A percentile compares a stretch with the other conserved stretches of the same genome.
phyloP scores from a whole-genome alignment of 495 filamentous ascomycete genomes.

The Annulohypoxylon maeteangense region DNA sequence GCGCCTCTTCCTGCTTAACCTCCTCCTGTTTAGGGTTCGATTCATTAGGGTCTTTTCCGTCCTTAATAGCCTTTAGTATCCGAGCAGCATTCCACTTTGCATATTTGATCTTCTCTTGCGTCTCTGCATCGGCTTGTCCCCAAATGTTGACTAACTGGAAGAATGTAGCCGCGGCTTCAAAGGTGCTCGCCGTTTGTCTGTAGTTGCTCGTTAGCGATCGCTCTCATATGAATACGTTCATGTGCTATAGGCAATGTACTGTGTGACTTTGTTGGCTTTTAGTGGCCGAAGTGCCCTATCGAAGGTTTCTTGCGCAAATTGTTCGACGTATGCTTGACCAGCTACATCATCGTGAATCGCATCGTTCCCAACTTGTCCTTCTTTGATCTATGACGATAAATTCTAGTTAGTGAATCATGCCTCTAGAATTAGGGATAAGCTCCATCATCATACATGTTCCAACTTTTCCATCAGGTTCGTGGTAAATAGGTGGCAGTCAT shows the following conservation, averaged over 20 bases:
- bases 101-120: constrained; percentile 88
- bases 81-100: constrained; percentile 95
- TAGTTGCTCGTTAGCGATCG: constrained; percentile 21
- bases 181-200: constrained; percentile 93
- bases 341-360: constrained; percentile 84
- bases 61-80: constrained; percentile 89
- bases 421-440: neutral
- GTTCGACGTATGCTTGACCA: constrained; percentile 90
- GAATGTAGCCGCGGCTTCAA: constrained; percentile 90
- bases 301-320: constrained; percentile 91
- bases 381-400: constrained; percentile 68
- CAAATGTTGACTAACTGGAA: constrained; percentile 89
- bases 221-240: neutral
- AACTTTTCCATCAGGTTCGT: constrained; percentile 89
- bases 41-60: constrained; percentile 91
- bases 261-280: constrained; percentile 84
- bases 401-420: neutral
- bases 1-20: constrained; percentile 47
- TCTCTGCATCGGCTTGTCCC: constrained; percentile 77
- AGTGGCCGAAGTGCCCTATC: constrained; percentile 83
- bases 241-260: constrained; percentile 59
- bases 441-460: constrained; percentile 69
- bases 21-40: constrained; percentile 74
- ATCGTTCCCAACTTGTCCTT: constrained; percentile 60
- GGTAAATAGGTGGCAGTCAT: constrained; percentile 81